Percentiles rank a stretch among this genome's conserved stretches.
Conservation (phyloP, 768 basidiomycete genomes). For the Hygrocybe punicea region DNA sequence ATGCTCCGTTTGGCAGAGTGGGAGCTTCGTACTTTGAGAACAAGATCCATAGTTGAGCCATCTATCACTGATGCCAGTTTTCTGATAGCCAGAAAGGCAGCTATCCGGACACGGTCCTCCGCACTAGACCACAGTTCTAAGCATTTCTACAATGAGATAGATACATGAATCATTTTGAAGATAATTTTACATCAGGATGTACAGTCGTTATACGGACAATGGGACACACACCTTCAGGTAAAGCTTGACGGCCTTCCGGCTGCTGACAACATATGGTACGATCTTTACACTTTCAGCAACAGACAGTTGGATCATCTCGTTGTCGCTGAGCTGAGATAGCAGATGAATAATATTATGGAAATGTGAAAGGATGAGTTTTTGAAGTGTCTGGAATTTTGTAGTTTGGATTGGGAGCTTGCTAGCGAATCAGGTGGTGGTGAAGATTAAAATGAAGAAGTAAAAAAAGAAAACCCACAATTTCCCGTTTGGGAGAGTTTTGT, state of each 20-base stretch:
- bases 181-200: too few relatives aligned
- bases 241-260: constrained; percentile 76
- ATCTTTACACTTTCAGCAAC: constrained; percentile 84
- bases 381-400: constrained; percentile 75
- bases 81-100: constrained; percentile 81
- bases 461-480: constrained; percentile 65
- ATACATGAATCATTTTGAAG: not conserved
- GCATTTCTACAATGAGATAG: constrained; percentile 54
- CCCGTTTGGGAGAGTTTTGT: constrained; percentile 75
- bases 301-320: constrained; percentile 62
- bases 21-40: constrained; percentile 65
- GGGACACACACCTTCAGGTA: constrained; percentile 72
- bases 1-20: not conserved
- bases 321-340: constrained; percentile 69
- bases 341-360: constrained; percentile 84
- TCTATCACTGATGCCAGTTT: constrained; percentile 75
- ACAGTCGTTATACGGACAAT: not conserved
- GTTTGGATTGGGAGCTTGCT: constrained; percentile 86
- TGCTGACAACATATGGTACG: constrained; percentile 81
- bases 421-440: constrained; percentile 3
- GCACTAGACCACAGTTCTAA: constrained; percentile 80
- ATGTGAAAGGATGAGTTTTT: constrained; percentile 84
- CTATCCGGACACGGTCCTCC: constrained; percentile 76
- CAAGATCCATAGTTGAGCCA: constrained; percentile 75
- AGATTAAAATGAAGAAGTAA: constrained; percentile 6